phyloP scores from a whole-genome alignment of 2,329 filamentous ascomycete species.

The Penicillium hordei region DNA sequence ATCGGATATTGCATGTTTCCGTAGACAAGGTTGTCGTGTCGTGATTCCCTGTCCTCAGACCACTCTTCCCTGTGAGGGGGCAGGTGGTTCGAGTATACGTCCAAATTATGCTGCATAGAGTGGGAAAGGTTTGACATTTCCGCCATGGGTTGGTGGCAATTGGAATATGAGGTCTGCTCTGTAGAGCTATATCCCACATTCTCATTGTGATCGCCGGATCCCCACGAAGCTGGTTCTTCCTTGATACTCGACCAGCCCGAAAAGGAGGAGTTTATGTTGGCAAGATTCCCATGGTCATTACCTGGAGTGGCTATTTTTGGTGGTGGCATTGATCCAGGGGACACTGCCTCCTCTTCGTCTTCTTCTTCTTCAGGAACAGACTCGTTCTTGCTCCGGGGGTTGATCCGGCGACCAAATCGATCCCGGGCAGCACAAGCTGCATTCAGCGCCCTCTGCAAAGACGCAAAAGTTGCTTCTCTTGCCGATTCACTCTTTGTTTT shows the following conservation, averaged over 20 bases:
- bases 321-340: slow-evolving; percentile 29
- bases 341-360: slow-evolving; percentile 29
- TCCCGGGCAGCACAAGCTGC: slow-evolving; percentile 43
- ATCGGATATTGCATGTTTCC: slow-evolving; percentile 34
- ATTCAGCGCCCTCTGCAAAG: slow-evolving; percentile 46
- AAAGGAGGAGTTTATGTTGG: slow-evolving; percentile 24
- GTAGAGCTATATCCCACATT: slow-evolving; percentile 24
- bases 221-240: slow-evolving; percentile 32
- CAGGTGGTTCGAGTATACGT: slow-evolving; percentile 20
- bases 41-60: slow-evolving; percentile 25
- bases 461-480: slow-evolving; percentile 45
- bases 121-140: slow-evolving; percentile 18
- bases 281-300: slow-evolving; percentile 19
- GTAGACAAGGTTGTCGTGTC: slow-evolving; percentile 32
- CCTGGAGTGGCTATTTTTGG: slow-evolving; percentile 15
- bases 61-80: slow-evolving; percentile 29
- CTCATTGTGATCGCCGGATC: slow-evolving; percentile 24
- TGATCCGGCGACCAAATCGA: slow-evolving; percentile 27
- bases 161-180: slow-evolving; percentile 23
- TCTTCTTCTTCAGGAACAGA: slow-evolving; percentile 20
- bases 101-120: slow-evolving; percentile 16
- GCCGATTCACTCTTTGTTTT: slow-evolving; percentile 41
- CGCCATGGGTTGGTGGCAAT: slow-evolving; percentile 24
- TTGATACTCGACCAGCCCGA: slow-evolving; percentile 31
- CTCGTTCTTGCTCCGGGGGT: slow-evolving; percentile 23